Base-by-base conservation (phyloP, 441 rosid genomes). In the Breynia disticha region DNA sequence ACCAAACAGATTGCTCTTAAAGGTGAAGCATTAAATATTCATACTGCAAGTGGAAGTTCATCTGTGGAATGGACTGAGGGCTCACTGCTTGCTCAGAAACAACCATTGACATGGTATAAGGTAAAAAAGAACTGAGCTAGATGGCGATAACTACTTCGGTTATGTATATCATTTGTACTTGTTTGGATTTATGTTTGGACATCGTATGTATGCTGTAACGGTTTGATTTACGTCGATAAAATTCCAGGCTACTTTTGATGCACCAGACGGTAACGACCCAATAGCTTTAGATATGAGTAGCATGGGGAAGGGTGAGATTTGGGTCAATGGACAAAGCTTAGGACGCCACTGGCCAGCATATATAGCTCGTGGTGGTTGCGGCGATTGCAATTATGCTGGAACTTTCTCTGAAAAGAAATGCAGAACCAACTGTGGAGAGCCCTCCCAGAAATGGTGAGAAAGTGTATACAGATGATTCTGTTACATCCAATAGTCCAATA, bases 271-370 rank as follows among this genome's bases (percentile, higher is more conserved):
- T 5, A 72, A 76, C 48, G 53, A 83, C 0, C 99, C 99, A 1
- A 57, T 93, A 60, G 96, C 99, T 57, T 64, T 93, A 52, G 99
- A 93, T 62, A 84, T 93, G 97, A 63, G 71, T 51, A 81, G 87
- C 66, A 93, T 93, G 99, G 90, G 96, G 19, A 93, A 93, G 73
- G 99, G 99, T 49, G 95, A 86, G 65, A 69, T 84, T 48, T 93
- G 99, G 99, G 74, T 93, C 56, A 93, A 93, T 49, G 99, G 97
- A 41, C 81, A 77, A 68, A 80, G 88, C 60, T 28, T 89, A 18
- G 99, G 99, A 46, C 95, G 99, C 24, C 76, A 88, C 61, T 86
- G 95, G 99, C 96, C 99, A 56, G 97, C 80, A 1, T 89, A 86
- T 24, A 83, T 72, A 62, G 99, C 96, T 42, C 57, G 78, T 28